These are phyloP conservation scores for Gossypium davidsonii DNA, from an alignment of 441 rosid genomes.

Conservation along the genomic window DNA sequence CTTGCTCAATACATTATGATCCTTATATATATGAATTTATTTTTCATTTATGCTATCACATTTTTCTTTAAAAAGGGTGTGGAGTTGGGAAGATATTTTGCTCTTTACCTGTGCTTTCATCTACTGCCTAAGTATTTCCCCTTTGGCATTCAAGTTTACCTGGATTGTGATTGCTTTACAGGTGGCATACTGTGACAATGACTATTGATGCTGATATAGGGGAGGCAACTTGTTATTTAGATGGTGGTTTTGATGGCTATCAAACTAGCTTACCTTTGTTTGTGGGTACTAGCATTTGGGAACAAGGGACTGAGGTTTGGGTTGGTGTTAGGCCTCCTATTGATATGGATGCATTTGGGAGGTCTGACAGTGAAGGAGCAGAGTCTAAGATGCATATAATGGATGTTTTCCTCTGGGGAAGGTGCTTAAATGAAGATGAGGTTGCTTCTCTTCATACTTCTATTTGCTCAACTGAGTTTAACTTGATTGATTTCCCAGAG, in stretches of 20 bases:
- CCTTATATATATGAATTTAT: neutral
- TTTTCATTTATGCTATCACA: neutral
- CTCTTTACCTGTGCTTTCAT: neutral
- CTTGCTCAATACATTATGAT: neutral
- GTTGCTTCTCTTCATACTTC: constrained; percentile 74
- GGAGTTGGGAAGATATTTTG: neutral
- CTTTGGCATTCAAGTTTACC: constrained; percentile 1
- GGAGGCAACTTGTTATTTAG: constrained; percentile 95
- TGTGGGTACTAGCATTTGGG: constrained; percentile 76
- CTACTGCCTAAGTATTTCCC: neutral
- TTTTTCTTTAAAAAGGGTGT: neutral
- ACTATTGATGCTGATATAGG: constrained; percentile 92
- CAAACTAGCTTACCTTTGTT: constrained; percentile 70
- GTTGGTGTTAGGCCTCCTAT: constrained; percentile 92
- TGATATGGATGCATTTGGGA: constrained; percentile 92
- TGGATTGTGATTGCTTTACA: constrained; percentile 30
- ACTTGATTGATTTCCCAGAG: constrained; percentile 76
- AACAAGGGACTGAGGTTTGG: constrained; percentile 91
- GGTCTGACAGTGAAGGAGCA: constrained; percentile 99
- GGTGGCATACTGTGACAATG: constrained; percentile 99
- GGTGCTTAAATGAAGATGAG: constrained; percentile 95
- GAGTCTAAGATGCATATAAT: constrained; percentile 99
- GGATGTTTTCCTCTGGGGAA: constrained; percentile 99
- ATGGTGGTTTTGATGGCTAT: constrained; percentile 96
- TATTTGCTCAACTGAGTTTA: constrained; percentile 64